These are phyloP conservation scores for Nicotiana obtusifolia DNA, from an alignment of 257 asterid genomes.

Conservation along the genomic window DNA sequence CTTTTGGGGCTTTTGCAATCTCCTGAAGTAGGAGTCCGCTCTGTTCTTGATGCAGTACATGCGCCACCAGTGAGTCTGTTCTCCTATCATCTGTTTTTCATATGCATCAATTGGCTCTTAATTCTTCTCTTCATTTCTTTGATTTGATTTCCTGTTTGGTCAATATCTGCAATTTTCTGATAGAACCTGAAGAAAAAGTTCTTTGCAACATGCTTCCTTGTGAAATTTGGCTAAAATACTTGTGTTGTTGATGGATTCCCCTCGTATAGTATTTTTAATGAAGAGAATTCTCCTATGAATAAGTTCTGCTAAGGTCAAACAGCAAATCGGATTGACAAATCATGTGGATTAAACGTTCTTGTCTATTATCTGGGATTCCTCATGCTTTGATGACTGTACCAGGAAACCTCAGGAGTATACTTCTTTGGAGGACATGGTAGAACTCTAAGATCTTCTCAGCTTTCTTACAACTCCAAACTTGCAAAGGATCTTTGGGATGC, in stretches of 20 bases:
- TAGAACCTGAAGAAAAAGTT: neutral
- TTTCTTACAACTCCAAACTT: conserved; percentile 52
- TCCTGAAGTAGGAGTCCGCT: conserved; percentile 48
- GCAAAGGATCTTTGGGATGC: conserved; percentile 67
- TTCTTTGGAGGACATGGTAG: conserved; percentile 75
- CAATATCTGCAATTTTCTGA: neutral
- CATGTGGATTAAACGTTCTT: neutral
- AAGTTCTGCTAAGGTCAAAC: neutral
- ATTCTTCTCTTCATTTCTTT: neutral
- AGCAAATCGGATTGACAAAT: neutral
- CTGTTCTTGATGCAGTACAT: conserved; percentile 76
- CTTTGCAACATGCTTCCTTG: neutral
- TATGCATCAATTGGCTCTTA: neutral
- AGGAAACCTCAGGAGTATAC: conserved; percentile 82
- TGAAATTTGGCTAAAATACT: neutral
- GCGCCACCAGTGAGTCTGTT: conserved; percentile 64
- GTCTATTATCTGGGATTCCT: neutral
- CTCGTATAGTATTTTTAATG: neutral
- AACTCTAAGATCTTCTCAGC: conserved; percentile 49
- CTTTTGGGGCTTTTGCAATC: conserved; percentile 65
- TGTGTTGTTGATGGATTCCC: neutral
- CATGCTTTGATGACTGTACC: conserved; percentile 5
- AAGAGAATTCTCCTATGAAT: neutral
- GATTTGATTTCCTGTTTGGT: neutral
- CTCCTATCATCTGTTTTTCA: neutral